Percentiles rank a stretch among this genome's conserved stretches.
These are phyloP conservation scores for Pseudonectria buxi DNA, from an alignment of 2,329 filamentous ascomycete genomes.

Conservation along the genomic window DNA sequence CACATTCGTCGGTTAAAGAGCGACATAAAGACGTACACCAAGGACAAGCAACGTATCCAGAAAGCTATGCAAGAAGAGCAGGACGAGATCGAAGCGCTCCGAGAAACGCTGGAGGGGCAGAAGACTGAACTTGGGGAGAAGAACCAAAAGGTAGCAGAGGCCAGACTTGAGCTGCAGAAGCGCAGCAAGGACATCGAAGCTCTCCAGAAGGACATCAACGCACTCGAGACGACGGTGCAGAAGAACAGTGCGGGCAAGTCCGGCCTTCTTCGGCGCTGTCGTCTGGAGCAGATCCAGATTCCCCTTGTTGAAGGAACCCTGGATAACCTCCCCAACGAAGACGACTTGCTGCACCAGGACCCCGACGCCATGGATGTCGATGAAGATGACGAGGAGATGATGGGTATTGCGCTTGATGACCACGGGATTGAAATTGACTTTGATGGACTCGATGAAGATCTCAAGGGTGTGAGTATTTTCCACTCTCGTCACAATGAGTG, in stretches of 20 bases:
- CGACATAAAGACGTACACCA: conserved; percentile 63
- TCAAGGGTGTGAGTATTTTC: conserved; percentile 59
- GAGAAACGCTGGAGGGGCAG: conserved; percentile 63
- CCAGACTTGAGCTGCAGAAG: conserved; percentile 74
- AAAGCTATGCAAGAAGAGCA: conserved; percentile 64
- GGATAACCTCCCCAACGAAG: conserved; percentile 81
- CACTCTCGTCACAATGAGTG: background rate
- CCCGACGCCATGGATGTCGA: conserved; percentile 92
- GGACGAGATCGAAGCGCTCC: conserved; percentile 69
- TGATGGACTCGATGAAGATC: conserved; percentile 69
- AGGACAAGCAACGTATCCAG: conserved; percentile 68
- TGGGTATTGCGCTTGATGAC: conserved; percentile 67
- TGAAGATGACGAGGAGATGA: conserved; percentile 52
- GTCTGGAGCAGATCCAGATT: conserved; percentile 85
- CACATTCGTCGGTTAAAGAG: conserved; percentile 59
- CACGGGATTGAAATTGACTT: conserved; percentile 92
- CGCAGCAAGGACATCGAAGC: conserved; percentile 76
- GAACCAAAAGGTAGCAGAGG: conserved; percentile 68
- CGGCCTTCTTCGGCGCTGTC: conserved; percentile 76
- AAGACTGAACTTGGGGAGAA: conserved; percentile 62
- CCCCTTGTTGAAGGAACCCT: conserved; percentile 72
- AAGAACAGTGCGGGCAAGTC: conserved; percentile 80
- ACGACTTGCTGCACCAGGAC: conserved; percentile 68
- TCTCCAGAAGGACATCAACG: conserved; percentile 64
- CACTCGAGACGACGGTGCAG: conserved; percentile 78